Percentiles rank a stretch among this genome's conserved stretches.
Evolutionary conservation across 352 stramenopile species (phyloP).

Genomic region (Pythium angustatum): DNA sequence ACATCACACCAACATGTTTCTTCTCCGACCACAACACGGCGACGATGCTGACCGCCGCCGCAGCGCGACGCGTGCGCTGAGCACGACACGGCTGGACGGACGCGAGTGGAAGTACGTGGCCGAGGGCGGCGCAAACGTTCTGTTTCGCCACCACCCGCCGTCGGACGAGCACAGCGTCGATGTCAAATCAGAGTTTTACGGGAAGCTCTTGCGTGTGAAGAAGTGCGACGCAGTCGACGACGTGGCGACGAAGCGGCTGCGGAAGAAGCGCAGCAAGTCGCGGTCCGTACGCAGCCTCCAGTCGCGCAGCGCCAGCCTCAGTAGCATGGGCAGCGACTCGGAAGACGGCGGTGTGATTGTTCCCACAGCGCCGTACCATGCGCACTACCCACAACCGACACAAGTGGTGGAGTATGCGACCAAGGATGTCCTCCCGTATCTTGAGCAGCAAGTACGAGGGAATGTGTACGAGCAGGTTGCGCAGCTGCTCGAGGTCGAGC

Average conservation of each 20-base stretch:
- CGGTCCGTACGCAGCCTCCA: neutral
- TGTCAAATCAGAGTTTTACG: conserved; percentile 43
- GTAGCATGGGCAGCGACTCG: conserved; percentile 15
- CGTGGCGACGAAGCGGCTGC: conserved; percentile 17
- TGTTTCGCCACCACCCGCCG: conserved; percentile 71
- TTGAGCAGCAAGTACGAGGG: conserved; percentile 42
- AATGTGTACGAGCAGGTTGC: conserved; percentile 55
- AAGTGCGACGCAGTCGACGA: conserved; percentile 61
- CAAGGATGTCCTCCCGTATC: conserved; percentile 70
- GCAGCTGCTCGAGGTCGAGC: conserved; percentile 62
- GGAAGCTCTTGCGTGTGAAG: conserved; percentile 82
- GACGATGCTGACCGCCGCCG: neutral
- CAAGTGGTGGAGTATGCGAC: conserved; percentile 77
- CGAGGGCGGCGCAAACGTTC: conserved; percentile 84
- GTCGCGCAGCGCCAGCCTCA: conserved; percentile 11
- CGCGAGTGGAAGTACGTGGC: conserved; percentile 87
- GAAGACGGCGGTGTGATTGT: conserved; percentile 25
- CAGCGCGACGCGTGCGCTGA: neutral
- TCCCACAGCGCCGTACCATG: conserved; percentile 22
- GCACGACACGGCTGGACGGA: conserved; percentile 31
- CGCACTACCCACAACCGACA: conserved; percentile 66
- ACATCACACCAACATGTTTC: conserved; percentile 7
- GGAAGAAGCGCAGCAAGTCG: conserved; percentile 27
- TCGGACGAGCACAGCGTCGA: conserved; percentile 13
- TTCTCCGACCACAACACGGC: conserved; percentile 7